Percentiles rank a stretch among this genome's conserved stretches.
phyloP scores from a whole-genome alignment of 176 grass and related monocot species.

The Saccharum officinarum region DNA sequence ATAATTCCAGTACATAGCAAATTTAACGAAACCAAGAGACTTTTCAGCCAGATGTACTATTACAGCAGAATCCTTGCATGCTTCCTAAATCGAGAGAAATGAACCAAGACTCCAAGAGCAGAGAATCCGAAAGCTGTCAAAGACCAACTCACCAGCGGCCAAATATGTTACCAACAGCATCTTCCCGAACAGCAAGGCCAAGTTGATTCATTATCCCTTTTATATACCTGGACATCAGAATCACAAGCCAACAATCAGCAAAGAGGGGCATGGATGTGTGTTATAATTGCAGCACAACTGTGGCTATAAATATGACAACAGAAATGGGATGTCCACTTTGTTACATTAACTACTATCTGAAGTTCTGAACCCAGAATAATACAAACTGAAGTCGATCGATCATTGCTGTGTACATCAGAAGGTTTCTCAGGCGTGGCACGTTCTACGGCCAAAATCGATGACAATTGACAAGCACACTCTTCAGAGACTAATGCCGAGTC shows the following conservation, averaged over 20 bases:
- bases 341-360: background rate
- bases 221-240: constrained; percentile 56
- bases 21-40: background rate
- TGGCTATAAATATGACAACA: background rate
- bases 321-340: background rate
- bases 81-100: background rate
- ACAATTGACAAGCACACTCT: background rate
- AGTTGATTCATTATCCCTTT: constrained; percentile 78
- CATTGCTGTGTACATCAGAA: background rate
- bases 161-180: constrained; percentile 92
- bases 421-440: background rate
- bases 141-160: constrained; percentile 72
- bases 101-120: background rate
- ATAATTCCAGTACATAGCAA: background rate
- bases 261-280: background rate
- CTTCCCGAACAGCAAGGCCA: constrained; percentile 67
- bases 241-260: constrained; percentile 4
- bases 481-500: background rate
- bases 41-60: background rate
- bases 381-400: background rate
- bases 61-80: background rate
- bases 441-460: background rate
- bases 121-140: background rate
- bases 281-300: background rate
- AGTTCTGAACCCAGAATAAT: background rate